These are phyloP conservation scores for Globisporangium alternatum DNA, from an alignment of 352 stramenopile species.

Conservation along the genomic window DNA sequence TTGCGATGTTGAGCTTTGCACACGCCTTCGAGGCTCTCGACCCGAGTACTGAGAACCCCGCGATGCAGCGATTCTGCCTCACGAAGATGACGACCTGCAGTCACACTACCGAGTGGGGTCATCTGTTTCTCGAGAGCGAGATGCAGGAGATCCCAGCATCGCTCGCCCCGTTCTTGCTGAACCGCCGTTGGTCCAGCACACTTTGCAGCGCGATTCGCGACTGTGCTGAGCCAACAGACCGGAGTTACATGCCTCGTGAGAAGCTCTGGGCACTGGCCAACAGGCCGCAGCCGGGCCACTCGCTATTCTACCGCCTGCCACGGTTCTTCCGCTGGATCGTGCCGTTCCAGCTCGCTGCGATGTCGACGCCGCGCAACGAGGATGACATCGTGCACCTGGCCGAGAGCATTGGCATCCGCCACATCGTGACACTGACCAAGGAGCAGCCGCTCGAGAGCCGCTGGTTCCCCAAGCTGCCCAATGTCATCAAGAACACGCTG, in stretches of 20 bases:
- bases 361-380: conserved; percentile 36
- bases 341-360: conserved; percentile 35
- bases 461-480: conserved; percentile 28
- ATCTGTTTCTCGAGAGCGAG: conserved; percentile 27
- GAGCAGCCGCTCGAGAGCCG: conserved; percentile 30
- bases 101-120: conserved; percentile 29
- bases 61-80: conserved; percentile 24
- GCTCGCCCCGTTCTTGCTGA: conserved; percentile 18
- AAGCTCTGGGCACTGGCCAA: conserved; percentile 9
- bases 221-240: not conserved
- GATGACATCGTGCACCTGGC: conserved; percentile 31
- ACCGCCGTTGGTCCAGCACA: conserved; percentile 24
- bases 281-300: not conserved
- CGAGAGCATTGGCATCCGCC: conserved; percentile 25
- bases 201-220: not conserved
- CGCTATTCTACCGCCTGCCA: conserved; percentile 24
- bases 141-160: conserved; percentile 24
- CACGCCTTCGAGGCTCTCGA: conserved; percentile 8
- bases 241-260: conserved; percentile 1
- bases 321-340: conserved; percentile 51
- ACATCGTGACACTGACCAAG: conserved; percentile 38
- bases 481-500: conserved; percentile 33
- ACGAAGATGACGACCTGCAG: conserved; percentile 21
- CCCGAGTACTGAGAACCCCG: not conserved
- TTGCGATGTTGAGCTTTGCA: conserved; percentile 39